phyloP scores from a whole-genome alignment of 805 yeast genomes.

The Ogataea glucozyma region DNA sequence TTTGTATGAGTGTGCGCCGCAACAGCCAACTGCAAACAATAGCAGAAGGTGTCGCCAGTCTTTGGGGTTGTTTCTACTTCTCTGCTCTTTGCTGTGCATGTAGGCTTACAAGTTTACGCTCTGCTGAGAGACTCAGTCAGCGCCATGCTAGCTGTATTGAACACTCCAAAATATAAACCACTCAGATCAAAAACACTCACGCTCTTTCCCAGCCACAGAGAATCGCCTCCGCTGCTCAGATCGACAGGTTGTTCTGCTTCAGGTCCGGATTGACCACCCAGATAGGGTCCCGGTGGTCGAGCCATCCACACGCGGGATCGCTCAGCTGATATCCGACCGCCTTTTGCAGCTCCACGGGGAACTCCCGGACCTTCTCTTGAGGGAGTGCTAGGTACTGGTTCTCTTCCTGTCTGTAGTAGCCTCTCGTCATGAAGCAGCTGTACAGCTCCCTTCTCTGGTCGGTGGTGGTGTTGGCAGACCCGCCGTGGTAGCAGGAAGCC shows the following conservation, averaged over 20 bases:
- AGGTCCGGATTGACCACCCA: conserved; percentile 13
- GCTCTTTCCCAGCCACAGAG: too few relatives aligned
- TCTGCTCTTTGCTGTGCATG: too few relatives aligned
- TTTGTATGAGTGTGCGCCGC: too few relatives aligned
- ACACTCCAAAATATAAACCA: too few relatives aligned
- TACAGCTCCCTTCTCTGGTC: conserved; percentile 26
- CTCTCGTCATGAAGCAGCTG: conserved; percentile 26
- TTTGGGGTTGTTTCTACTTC: too few relatives aligned
- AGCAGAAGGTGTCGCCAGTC: too few relatives aligned
- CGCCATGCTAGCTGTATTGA: too few relatives aligned
- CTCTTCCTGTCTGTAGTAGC: conserved; percentile 30
- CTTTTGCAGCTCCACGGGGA: conserved; percentile 13
- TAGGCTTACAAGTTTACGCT: too few relatives aligned
- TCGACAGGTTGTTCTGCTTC: conserved; percentile 12
- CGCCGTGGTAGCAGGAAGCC: conserved; percentile 30
- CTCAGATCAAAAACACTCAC: too few relatives aligned
- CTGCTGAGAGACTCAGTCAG: too few relatives aligned
- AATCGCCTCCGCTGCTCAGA: not conserved
- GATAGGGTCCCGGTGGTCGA: conserved; percentile 22
- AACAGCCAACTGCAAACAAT: too few relatives aligned
- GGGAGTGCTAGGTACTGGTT: conserved; percentile 27
- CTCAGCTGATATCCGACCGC: conserved; percentile 20
- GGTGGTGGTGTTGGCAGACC: conserved; percentile 27
- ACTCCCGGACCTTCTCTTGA: conserved; percentile 16
- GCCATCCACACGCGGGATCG: conserved; percentile 25